A percentile compares a stretch with the other conserved stretches of the same genome.
Conservation (phyloP, 2,329 filamentous ascomycete genomes). For the Monosporascus sp. region DNA sequence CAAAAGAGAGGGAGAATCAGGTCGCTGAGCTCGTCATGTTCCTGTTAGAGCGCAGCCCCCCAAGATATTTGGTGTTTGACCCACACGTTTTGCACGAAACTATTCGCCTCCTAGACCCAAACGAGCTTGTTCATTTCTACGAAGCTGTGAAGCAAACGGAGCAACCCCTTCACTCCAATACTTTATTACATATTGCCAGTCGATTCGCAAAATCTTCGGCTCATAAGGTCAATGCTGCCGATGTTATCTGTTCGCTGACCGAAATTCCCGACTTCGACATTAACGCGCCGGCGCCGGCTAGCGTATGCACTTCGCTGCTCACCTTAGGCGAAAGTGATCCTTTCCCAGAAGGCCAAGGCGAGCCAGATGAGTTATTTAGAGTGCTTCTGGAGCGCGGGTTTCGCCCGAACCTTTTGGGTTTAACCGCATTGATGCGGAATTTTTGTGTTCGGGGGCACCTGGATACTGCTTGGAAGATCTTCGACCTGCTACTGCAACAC, state of each 20-base stretch:
- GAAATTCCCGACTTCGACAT: slow-evolving; percentile 34
- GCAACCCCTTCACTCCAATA: slow-evolving; percentile 30
- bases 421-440: slow-evolving; percentile 67
- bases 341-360: slow-evolving; percentile 35
- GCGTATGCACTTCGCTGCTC: slow-evolving; percentile 58
- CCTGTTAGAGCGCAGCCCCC: slow-evolving; percentile 17
- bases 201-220: slow-evolving; percentile 35
- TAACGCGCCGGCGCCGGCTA: slow-evolving; percentile 42
- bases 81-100: slow-evolving; percentile 17
- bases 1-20: slow-evolving; percentile 1
- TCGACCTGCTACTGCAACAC: slow-evolving; percentile 55
- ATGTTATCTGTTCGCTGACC: slow-evolving; percentile 36
- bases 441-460: slow-evolving; percentile 62
- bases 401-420: slow-evolving; percentile 55
- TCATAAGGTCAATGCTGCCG: slow-evolving; percentile 38
- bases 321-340: slow-evolving; percentile 28
- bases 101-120: slow-evolving; percentile 4
- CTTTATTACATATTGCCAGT: slow-evolving; percentile 43
- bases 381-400: slow-evolving; percentile 56
- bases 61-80: slow-evolving; percentile 18
- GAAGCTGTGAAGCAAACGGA: slow-evolving; percentile 14
- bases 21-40: slow-evolving; percentile 13
- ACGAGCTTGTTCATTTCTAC: slow-evolving; percentile 12
- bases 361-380: slow-evolving; percentile 50
- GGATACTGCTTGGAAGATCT: slow-evolving; percentile 60